Evolutionary conservation across 2,329 filamentous ascomycete species (phyloP), one percentile per base, ranked within the genome.

Genomic region (Alternaria sp.): DNA sequence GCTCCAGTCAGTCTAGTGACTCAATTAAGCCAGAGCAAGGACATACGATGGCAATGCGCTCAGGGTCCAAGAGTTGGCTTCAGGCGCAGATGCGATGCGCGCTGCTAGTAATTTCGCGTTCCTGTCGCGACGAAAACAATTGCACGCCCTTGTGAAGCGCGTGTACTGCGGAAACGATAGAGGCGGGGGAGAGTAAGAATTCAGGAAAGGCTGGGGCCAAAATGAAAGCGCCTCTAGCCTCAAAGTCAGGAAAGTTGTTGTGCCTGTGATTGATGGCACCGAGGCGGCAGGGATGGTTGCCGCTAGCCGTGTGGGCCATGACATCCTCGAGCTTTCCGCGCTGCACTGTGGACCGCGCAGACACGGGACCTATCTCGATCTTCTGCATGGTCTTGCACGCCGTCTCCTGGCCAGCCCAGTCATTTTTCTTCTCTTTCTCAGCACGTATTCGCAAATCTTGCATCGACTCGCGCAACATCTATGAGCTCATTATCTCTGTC

Each of bases 1-100:
- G 7, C n/a, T 50, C 19, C 61, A 50, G 65, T 72, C 64, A 71
- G 68, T 49, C 30, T 21, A 57, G 17, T 25, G 54, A 59, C 46
- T 59, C 55, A 55, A 61, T 46, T 59, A 32, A 54, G 36, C 36
- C 58, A 53, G 36, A 54, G 63, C 25, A 36, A 40, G 28, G 32
- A 61, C 68, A 54, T 57, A 69, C 68, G 62, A 59, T 57, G 55
- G 54, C 63, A 47, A 67, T 67, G 65, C 57, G 66, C 66, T 59
- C 53, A 59, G 61, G 44, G 56, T 51, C 45, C 56, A 57, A 53
- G n/a, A 25, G 57, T 58, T 57, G 55, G 54, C 47, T 47, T 62
- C 23, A 43, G 53, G 59, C 64, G 57, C 62, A 23, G 40, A 47
- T 19, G n/a, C 25, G 32, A 59, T 57, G 32, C 59, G 43, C 61